Base-by-base conservation (phyloP, 306 rosid species). In the Hippophae rhamnoides region DNA sequence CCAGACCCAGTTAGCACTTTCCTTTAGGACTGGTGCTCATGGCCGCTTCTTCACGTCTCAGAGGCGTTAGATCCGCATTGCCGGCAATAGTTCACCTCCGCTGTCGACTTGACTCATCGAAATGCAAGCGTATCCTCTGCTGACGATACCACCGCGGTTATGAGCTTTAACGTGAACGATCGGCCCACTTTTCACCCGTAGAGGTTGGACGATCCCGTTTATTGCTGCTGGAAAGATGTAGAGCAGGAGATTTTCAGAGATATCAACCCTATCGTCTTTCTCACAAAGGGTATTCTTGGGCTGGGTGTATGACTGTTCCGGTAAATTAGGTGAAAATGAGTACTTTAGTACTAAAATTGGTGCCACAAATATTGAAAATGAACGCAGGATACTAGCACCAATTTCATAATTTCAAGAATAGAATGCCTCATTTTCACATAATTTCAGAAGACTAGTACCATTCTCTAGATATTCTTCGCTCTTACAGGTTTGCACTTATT, bases 181-280 rank as follows among this genome's bases (percentile, higher is more conserved):
- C 46, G 71, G 7, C 58, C 84, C 0, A 77, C 61, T 64, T 48
- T 63, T 60, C 18, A 43, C 12, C 61, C 38, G 38, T 31, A 2
- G 38, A 31, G 71, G 47, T 74, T 70, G 81, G 80, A 80, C 40
- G 86, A 85, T 18, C 69, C 85, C 0, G 85, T 81, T 13, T 85
- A 64, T 64, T 75, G 86, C 7, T 81, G 69, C 54, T 92, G 93
- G 96, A 85, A 80, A 70, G 69, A 85, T 48, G 77, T 74, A 60
- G 92, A 87, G 64, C 55, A 68, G 0, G 86, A 76, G 72, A 87
- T 92, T 66, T 80, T 83, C 44, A 52, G 41, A 1, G 98, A 92
- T 55, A 76, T 90, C 59, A 81, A 79, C 54, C 96, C 97, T 13
- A 58, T 83, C 26, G 8, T 73, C 52, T 53, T 61, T 70, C 81